Evolutionary conservation across 345 rosid species (phyloP).

Genomic region (Salix brachista): DNA sequence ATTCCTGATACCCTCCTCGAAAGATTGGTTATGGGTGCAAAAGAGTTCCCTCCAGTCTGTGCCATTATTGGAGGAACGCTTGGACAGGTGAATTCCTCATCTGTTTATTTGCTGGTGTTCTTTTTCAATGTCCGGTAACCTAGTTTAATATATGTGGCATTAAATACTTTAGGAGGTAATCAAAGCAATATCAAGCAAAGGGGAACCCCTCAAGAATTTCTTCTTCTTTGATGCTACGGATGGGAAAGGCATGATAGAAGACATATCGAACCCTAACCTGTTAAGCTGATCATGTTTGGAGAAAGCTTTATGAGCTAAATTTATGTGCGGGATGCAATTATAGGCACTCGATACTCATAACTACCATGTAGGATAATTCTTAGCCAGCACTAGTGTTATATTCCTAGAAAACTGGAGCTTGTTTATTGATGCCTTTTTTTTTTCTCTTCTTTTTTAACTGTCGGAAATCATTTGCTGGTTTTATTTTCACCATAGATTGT

Average conservation of each 20-base stretch:
- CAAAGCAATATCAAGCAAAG: slow-evolving; percentile 84
- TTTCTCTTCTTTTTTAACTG: neutral
- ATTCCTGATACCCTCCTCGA: slow-evolving; percentile 63
- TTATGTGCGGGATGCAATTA: neutral
- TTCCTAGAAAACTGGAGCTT: neutral
- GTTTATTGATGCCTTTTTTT: neutral
- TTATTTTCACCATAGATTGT: neutral
- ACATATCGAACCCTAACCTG: slow-evolving; percentile 43
- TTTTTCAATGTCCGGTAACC: neutral
- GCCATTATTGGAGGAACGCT: slow-evolving; percentile 87
- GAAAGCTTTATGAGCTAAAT: neutral
- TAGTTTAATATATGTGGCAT: slow-evolving; percentile 1
- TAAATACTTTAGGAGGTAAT: slow-evolving; percentile 69
- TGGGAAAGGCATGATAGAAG: slow-evolving; percentile 87
- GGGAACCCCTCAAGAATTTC: slow-evolving; percentile 83
- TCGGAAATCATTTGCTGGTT: neutral
- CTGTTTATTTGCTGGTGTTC: neutral
- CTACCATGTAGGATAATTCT: neutral
- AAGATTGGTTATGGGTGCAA: slow-evolving; percentile 49
- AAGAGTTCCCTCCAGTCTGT: slow-evolving; percentile 85
- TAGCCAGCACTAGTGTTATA: neutral
- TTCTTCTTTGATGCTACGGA: slow-evolving; percentile 82
- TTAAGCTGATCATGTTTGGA: slow-evolving; percentile 12
- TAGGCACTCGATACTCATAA: neutral
- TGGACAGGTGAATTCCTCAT: slow-evolving; percentile 62